A percentile compares a stretch with the other conserved stretches of the same genome.
These are phyloP conservation scores for Suhomyces xylopsoci DNA, from an alignment of 805 yeast species.

Conservation along the genomic window DNA sequence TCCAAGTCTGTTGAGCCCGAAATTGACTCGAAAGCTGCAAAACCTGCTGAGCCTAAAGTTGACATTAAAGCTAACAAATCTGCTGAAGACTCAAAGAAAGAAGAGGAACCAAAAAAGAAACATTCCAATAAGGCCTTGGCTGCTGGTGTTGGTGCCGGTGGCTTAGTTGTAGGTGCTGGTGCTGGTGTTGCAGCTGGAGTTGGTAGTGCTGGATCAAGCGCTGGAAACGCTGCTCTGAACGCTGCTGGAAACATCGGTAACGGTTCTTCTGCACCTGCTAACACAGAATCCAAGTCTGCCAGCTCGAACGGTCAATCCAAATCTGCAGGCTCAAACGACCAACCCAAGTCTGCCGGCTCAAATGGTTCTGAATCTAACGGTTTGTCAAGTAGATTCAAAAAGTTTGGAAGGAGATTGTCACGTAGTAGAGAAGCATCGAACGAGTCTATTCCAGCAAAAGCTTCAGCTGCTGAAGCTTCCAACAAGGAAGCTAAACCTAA, in stretches of 20 bases:
- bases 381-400: conserved; percentile 15
- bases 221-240: conserved; percentile 19
- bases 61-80: neutral
- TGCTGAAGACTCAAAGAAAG: conserved; percentile 5
- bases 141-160: conserved; percentile 17
- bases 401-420: conserved; percentile 11
- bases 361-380: conserved; percentile 10
- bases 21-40: neutral
- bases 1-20: neutral
- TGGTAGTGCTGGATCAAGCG: conserved; percentile 19
- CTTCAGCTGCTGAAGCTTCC: neutral
- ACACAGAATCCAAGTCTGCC: neutral
- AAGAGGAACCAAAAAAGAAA: conserved; percentile 4
- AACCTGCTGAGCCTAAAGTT: neutral
- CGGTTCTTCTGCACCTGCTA: neutral
- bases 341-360: neutral
- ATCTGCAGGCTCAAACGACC: neutral
- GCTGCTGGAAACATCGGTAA: neutral
- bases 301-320: neutral
- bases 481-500: neutral
- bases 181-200: conserved; percentile 28
- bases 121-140: conserved; percentile 7
- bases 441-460: neutral
- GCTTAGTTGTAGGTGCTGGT: conserved; percentile 25
- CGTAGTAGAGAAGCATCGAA: neutral